Evolutionary conservation across 345 rosid genomes (phyloP), one percentile per base, ranked within the genome.

Genomic region (Pistacia vera): DNA sequence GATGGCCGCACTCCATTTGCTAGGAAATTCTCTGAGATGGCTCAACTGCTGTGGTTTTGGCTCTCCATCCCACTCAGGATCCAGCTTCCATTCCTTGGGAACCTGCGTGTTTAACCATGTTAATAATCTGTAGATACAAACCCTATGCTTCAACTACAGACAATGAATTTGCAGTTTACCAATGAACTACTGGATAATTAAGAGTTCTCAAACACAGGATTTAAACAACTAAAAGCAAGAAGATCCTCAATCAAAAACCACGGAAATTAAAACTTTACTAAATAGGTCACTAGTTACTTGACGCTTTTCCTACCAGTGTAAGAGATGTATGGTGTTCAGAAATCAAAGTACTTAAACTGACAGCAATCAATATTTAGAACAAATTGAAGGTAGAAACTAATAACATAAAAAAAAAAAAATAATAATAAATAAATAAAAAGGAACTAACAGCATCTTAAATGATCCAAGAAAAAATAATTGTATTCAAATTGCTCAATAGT

Each of bases 81-180:
- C 97, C 70, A 92, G 85, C 81, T 92, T 87, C 98, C 98, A 94
- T 65, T 90, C 93, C 85, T 94, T 92, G 28, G 98, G 98, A n/a
- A 90, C 97, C 98, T 94, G 89, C 63, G 74, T 4, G 54, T 25
- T 36, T 52, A 22, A 63, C 44, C 13, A 41, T 54, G 58, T 71
- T 9, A 52, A 51, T 48, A 46, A 49, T 11, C 9, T 25, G 41
- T 71, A n/a, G 36, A 46, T 30, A 66, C 54, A 36, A 41, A 16
- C 36, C 48, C 67, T 36, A 35, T 1, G 41, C 41, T 38, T 38
- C 41, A 2, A 5, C 11, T 22, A 64, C 13, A 36, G 2, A 22
- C 17, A 60, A 41, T 41, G 25, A 66, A 22, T 25, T 66, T 46
- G 55, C 30, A 36, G 38, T 63, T 36, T 4, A 61, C 2, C 35